Conservation (phyloP, 129 eudicot species). For the Lonicera japonica region DNA sequence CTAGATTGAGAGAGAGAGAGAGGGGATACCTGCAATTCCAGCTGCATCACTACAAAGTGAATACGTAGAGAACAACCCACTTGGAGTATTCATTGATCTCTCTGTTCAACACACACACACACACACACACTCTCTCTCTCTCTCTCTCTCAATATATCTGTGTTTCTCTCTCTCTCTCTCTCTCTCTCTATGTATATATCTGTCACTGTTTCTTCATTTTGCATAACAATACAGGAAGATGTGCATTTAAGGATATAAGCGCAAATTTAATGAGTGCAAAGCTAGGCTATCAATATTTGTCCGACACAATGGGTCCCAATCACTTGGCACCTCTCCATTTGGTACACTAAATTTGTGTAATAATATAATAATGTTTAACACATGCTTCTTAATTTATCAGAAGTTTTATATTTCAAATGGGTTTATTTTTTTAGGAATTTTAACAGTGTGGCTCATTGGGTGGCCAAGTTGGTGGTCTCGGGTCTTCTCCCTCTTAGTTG, state of each 20-base stretch:
- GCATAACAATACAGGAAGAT: not conserved
- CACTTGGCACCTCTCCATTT: no score
- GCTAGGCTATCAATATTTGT: not conserved
- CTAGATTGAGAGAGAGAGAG: not conserved
- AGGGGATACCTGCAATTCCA: constrained; percentile 41
- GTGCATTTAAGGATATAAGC: not conserved
- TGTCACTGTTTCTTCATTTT: not conserved
- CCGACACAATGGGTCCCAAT: not conserved
- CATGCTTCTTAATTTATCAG: not conserved
- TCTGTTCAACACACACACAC: constrained; percentile 4
- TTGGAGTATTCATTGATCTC: constrained; percentile 17
- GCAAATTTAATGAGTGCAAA: not conserved
- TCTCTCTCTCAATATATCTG: not conserved
- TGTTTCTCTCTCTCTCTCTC: not conserved
- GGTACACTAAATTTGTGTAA: no score
- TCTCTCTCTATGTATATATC: not conserved
- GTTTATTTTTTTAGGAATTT: no score
- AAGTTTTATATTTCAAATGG: no score
- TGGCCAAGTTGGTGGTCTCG: no score
- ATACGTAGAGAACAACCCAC: constrained; percentile 29
- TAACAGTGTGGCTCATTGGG: no score
- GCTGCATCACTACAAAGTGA: constrained; percentile 34
- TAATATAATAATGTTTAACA: not conserved
- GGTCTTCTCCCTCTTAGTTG: no score
- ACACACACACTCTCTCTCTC: not conserved